These are phyloP conservation scores for Exophiala viscosa DNA, from an alignment of 2,329 filamentous ascomycete species.

Conservation along the genomic window DNA sequence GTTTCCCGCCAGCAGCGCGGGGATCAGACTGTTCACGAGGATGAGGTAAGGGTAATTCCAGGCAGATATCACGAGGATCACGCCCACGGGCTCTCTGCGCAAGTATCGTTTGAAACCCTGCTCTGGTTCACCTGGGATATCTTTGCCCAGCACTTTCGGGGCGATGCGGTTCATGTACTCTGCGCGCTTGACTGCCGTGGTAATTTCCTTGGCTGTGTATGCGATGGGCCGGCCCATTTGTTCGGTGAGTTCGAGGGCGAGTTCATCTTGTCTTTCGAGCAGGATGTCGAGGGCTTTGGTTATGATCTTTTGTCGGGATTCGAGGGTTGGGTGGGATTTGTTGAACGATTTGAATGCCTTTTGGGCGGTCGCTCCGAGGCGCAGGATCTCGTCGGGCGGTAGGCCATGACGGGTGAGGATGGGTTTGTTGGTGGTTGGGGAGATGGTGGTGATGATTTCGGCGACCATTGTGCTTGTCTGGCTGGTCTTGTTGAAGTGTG, in stretches of 20 bases:
- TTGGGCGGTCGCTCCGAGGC: slow-evolving; percentile 67
- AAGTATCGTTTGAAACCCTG: slow-evolving; percentile 88
- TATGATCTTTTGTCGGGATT: slow-evolving; percentile 74
- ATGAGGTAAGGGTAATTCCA: slow-evolving; percentile 99
- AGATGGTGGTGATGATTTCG: slow-evolving; percentile 72
- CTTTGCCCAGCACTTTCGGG: slow-evolving; percentile 66
- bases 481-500: not conserved
- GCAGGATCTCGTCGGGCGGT: slow-evolving; percentile 64
- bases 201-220: slow-evolving; percentile 77
- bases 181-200: slow-evolving; percentile 78
- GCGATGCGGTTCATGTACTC: slow-evolving; percentile 84
- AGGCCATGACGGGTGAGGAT: slow-evolving; percentile 75
- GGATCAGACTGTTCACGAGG: slow-evolving; percentile 85
- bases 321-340: slow-evolving; percentile 70
- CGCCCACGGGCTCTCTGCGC: slow-evolving; percentile 80
- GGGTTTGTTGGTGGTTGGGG: slow-evolving; percentile 80
- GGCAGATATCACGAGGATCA: slow-evolving; percentile 83
- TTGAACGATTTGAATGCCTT: slow-evolving; percentile 74
- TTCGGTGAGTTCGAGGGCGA: slow-evolving; percentile 80
- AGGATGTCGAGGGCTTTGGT: slow-evolving; percentile 73
- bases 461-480: slow-evolving; percentile 40
- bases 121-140: slow-evolving; percentile 78
- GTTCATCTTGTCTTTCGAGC: slow-evolving; percentile 67
- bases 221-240: slow-evolving; percentile 95
- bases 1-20: slow-evolving; percentile 86